These are phyloP conservation scores for Ambrosiella beaveri DNA, from an alignment of 2,329 filamentous ascomycete species.

Conservation along the genomic window DNA sequence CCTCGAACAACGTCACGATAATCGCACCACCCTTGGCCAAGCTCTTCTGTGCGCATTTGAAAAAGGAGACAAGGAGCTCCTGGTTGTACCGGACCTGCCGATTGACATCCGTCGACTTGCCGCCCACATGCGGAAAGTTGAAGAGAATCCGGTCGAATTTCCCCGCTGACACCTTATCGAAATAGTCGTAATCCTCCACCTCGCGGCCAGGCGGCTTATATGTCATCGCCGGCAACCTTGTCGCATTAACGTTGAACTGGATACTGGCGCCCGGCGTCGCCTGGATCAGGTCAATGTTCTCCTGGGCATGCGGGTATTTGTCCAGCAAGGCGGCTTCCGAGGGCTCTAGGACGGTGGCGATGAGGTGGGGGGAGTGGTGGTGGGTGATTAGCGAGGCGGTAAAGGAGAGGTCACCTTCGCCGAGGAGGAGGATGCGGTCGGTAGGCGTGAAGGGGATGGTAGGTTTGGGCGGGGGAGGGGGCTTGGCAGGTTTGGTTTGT, in stretches of 20 bases:
- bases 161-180: slow-evolving; percentile 2
- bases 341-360: slow-evolving; percentile 52
- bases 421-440: slow-evolving; percentile 57
- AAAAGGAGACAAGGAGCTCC: slow-evolving; percentile 54
- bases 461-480: slow-evolving; percentile 8
- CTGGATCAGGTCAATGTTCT: slow-evolving; percentile 37
- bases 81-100: slow-evolving; percentile 88
- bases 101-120: slow-evolving; percentile 82
- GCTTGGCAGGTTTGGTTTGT: slow-evolving; percentile 6
- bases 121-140: slow-evolving; percentile 95
- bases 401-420: slow-evolving; percentile 71
- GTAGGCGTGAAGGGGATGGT: slow-evolving; percentile 50
- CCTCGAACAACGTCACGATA: slow-evolving; percentile 78
- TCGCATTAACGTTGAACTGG: slow-evolving; percentile 49
- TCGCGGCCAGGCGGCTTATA: slow-evolving; percentile 18
- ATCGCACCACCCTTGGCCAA: slow-evolving; percentile 39
- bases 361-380: slow-evolving; percentile 49
- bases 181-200: neutral
- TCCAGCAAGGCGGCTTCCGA: slow-evolving; percentile 36
- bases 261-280: slow-evolving; percentile 23
- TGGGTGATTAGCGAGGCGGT: slow-evolving; percentile 46
- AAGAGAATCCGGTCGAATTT: slow-evolving; percentile 69
- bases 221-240: slow-evolving; percentile 35
- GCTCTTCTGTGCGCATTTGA: slow-evolving; percentile 33
- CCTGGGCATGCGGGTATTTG: slow-evolving; percentile 58